Evolutionary conservation across 129 eudicot species (phyloP).

Genomic region (Lactuca sativa): DNA sequence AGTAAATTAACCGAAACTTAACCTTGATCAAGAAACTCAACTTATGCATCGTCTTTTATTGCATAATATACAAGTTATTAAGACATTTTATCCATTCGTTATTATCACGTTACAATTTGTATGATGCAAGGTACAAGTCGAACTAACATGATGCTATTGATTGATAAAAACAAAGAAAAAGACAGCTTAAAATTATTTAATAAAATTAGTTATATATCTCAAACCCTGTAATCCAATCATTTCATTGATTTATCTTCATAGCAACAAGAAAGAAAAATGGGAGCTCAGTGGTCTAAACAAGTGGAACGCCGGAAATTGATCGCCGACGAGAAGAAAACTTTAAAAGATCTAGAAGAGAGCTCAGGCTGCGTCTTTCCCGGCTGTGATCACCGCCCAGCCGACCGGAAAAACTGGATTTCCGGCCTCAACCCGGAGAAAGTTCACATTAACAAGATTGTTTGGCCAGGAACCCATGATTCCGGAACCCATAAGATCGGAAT

Average conservation of each 20-base stretch:
- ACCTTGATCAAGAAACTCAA: too few species aligned
- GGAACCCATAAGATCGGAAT: slow-evolving; percentile 88
- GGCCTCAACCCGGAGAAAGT: slow-evolving; percentile 61
- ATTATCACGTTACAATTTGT: background rate
- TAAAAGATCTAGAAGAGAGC: slow-evolving; percentile 46
- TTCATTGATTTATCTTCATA: slow-evolving; percentile 7
- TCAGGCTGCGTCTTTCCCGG: slow-evolving; percentile 70
- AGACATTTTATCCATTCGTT: background rate
- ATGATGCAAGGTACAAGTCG: slow-evolving; percentile 15
- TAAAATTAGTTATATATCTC: slow-evolving; percentile 16
- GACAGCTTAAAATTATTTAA: slow-evolving; percentile 15
- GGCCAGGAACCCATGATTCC: slow-evolving; percentile 99
- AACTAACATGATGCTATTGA: slow-evolving; percentile 12
- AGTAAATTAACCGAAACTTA: too few species aligned
- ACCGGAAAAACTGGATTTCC: slow-evolving; percentile 84
- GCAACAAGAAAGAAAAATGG: slow-evolving; percentile 42
- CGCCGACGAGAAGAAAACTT: slow-evolving; percentile 51
- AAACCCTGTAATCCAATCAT: slow-evolving; percentile 27
- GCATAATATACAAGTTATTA: background rate
- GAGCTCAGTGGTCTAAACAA: slow-evolving; percentile 69
- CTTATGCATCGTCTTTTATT: background rate
- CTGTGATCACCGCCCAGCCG: slow-evolving; percentile 56
- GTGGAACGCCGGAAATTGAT: slow-evolving; percentile 57
- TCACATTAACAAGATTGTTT: slow-evolving; percentile 67
- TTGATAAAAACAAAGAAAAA: slow-evolving; percentile 29